These are phyloP conservation scores for Keithomyces neogunnii DNA, from an alignment of 2,329 filamentous ascomycete species.

Conservation along the genomic window DNA sequence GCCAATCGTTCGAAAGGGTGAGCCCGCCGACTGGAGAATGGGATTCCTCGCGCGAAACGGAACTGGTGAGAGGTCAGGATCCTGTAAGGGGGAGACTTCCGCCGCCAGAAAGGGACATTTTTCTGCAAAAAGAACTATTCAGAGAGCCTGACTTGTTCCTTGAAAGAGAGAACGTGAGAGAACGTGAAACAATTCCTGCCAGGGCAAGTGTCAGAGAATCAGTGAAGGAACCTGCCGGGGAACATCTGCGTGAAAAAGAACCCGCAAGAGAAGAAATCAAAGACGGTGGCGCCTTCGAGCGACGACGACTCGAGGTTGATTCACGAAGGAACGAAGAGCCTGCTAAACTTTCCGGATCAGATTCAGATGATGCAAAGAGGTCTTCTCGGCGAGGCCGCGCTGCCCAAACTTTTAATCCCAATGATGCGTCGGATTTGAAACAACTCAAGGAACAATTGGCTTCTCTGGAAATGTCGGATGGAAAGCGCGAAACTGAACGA, in stretches of 20 bases:
- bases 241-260: constrained; percentile 25
- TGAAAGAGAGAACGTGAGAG: constrained; percentile 8
- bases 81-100: constrained; percentile 1
- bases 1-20: constrained; percentile 5
- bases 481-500: constrained; percentile 3
- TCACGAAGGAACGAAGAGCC: constrained; percentile 19
- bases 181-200: constrained; percentile 10
- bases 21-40: background rate
- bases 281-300: constrained; percentile 18
- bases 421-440: constrained; percentile 39
- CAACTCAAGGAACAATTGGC: constrained; percentile 43
- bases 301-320: background rate
- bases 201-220: constrained; percentile 8
- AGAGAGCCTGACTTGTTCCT: background rate
- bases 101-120: background rate
- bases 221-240: constrained; percentile 18
- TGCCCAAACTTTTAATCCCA: constrained; percentile 41
- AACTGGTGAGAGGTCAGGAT: background rate
- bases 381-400: constrained; percentile 28
- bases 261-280: background rate
- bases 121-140: constrained; percentile 5
- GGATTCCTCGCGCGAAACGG: constrained; percentile 2
- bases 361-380: constrained; percentile 33
- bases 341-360: constrained; percentile 22
- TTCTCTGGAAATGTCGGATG: constrained; percentile 25